Evolutionary conservation across 345 rosid species (phyloP).

Genomic region (Tarenaya hassleriana): DNA sequence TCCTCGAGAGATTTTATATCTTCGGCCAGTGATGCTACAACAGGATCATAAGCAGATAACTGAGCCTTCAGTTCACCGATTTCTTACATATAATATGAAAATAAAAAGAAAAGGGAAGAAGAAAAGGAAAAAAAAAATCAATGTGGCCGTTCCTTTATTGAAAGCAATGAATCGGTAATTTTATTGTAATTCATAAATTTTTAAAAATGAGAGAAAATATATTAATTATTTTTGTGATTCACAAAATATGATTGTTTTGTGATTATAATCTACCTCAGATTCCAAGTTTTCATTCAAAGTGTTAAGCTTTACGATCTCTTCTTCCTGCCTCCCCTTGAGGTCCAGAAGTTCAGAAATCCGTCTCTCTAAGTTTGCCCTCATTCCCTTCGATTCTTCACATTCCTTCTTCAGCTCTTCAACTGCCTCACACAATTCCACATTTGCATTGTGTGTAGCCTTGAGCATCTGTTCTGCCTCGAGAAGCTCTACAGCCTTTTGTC

Average conservation of each 20-base stretch:
- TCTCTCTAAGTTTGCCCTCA: conserved; percentile 37
- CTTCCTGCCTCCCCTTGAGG: conserved; percentile 38
- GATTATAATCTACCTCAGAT: conserved; percentile 39
- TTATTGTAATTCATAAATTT: too few species aligned
- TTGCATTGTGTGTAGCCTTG: conserved; percentile 46
- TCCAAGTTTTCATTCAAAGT: conserved; percentile 48
- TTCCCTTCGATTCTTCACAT: conserved; percentile 40
- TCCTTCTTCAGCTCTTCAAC: conserved; percentile 61
- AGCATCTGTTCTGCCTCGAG: conserved; percentile 64
- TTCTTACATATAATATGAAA: too few species aligned
- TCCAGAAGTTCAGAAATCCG: conserved; percentile 37
- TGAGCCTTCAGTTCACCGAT: conserved; percentile 51
- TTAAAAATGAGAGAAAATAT: too few species aligned
- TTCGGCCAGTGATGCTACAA: conserved; percentile 56
- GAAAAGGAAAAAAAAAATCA: too few species aligned
- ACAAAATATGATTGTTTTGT: too few species aligned
- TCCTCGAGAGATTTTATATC: conserved; percentile 54
- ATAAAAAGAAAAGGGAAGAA: too few species aligned
- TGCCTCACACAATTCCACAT: conserved; percentile 44
- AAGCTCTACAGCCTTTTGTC: conserved; percentile 51
- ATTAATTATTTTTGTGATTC: too few species aligned
- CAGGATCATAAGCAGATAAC: conserved; percentile 54
- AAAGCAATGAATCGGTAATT: too few species aligned
- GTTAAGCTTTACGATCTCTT: conserved; percentile 48
- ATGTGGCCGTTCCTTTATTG: too few species aligned